phyloP scores from a whole-genome alignment of 176 grass and related monocot genomes.

The Pontederia paniculata region DNA sequence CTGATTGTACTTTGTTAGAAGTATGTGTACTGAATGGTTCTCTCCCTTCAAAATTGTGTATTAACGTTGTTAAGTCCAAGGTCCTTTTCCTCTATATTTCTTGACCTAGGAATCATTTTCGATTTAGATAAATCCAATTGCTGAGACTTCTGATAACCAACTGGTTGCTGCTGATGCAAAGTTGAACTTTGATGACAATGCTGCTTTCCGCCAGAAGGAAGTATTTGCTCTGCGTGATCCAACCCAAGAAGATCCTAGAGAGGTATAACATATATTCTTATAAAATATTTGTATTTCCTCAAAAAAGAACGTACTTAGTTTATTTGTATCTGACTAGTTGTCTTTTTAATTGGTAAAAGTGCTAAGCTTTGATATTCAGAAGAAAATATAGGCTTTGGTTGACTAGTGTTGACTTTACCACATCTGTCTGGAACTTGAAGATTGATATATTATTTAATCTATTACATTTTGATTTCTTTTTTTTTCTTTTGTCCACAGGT shows the following conservation, averaged over 20 bases:
- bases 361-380: too few species aligned
- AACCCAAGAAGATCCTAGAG: conserved; percentile 94
- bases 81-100: background rate
- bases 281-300: background rate
- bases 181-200: conserved; percentile 98
- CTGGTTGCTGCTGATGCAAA: conserved; percentile 96
- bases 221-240: conserved; percentile 82
- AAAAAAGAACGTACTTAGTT: too few species aligned
- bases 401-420: too few species aligned
- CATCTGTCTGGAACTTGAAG: too few species aligned
- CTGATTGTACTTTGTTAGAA: conserved; percentile 78
- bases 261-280: conserved; percentile 27
- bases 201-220: conserved; percentile 81
- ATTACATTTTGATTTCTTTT: background rate
- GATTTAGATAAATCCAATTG: conserved; percentile 88
- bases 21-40: conserved; percentile 18
- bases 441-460: too few species aligned
- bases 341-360: too few species aligned
- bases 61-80: background rate
- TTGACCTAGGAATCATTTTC: conserved; percentile 5
- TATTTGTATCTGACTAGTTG: too few species aligned
- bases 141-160: conserved; percentile 78
- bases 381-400: too few species aligned
- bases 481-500: conserved; percentile 18
- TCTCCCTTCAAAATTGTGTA: background rate